phyloP scores from a whole-genome alignment of 1,139 yeast genomes.

The Debaryomyces fabryi region DNA sequence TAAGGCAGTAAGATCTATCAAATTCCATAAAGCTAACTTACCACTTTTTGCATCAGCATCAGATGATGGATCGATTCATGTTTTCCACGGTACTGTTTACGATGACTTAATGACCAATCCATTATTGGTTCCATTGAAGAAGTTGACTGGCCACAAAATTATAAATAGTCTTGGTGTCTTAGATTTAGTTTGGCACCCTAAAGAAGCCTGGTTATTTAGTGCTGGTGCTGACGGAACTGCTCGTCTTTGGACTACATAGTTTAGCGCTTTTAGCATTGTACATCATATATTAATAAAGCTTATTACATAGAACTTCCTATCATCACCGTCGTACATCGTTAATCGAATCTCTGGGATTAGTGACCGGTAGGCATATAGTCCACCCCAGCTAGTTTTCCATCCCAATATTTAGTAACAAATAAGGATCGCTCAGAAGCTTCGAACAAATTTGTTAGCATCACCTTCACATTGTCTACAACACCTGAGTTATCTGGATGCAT shows the following conservation, averaged over 20 bases:
- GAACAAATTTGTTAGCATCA: conserved; percentile 32
- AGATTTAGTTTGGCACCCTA: conserved; percentile 93
- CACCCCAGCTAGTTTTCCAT: conserved; percentile 11
- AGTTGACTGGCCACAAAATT: conserved; percentile 88
- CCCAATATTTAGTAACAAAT: conserved; percentile 25
- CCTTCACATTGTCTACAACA: conserved; percentile 43
- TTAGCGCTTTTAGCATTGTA: background rate
- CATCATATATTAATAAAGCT: conserved; percentile 3
- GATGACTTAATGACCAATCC: conserved; percentile 97
- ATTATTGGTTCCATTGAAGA: conserved; percentile 92
- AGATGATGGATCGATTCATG: conserved; percentile 91
- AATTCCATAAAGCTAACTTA: conserved; percentile 80
- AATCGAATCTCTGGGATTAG: background rate
- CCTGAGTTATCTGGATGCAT: conserved; percentile 44
- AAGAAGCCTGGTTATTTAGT: conserved; percentile 96
- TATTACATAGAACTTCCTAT: background rate
- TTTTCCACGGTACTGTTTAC: conserved; percentile 95
- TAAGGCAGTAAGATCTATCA: conserved; percentile 87
- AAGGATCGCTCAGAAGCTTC: conserved; percentile 24
- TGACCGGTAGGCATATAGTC: conserved; percentile 4
- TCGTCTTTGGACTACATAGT: conserved; percentile 86
- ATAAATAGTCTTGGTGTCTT: conserved; percentile 85
- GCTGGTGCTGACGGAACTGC: conserved; percentile 99
- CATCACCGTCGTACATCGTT: background rate
- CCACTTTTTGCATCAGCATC: conserved; percentile 97